A percentile compares a stretch with the other conserved stretches of the same genome.
phyloP scores from a whole-genome alignment of 768 basidiomycete genomes.

The Panaeolus papilionaceus region DNA sequence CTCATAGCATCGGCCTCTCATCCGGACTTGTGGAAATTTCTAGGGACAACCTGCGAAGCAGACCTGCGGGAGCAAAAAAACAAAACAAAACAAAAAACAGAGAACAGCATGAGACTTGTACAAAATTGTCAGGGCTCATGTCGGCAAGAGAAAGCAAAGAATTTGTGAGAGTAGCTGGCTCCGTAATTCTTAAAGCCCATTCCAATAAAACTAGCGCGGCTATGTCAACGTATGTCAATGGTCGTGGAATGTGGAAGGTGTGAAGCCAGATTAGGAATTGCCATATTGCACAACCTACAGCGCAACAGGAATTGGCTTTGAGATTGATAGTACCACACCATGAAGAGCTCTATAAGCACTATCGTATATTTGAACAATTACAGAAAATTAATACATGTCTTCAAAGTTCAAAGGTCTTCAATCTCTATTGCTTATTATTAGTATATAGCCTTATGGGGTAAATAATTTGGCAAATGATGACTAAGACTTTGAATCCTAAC shows the following conservation, averaged over 20 bases:
- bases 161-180: neutral
- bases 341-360: too few relatives aligned
- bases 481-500: conserved; percentile 12
- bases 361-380: too few relatives aligned
- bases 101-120: neutral
- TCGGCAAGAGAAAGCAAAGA: neutral
- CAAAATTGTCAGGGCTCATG: neutral
- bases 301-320: too few relatives aligned
- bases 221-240: neutral
- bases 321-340: too few relatives aligned
- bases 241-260: conserved; percentile 9
- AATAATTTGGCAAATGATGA: neutral
- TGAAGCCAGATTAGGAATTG: conserved; percentile 2
- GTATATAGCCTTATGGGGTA: too few relatives aligned
- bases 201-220: neutral
- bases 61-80: neutral
- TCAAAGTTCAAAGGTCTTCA: too few relatives aligned
- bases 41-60: neutral
- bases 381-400: too few relatives aligned
- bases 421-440: too few relatives aligned
- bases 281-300: neutral
- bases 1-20: neutral
- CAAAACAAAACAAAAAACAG: neutral
- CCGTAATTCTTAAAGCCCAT: too few relatives aligned
- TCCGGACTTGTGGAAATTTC: neutral